Conservation (phyloP, 345 rosid genomes). For the Orychophragmus violaceus region DNA sequence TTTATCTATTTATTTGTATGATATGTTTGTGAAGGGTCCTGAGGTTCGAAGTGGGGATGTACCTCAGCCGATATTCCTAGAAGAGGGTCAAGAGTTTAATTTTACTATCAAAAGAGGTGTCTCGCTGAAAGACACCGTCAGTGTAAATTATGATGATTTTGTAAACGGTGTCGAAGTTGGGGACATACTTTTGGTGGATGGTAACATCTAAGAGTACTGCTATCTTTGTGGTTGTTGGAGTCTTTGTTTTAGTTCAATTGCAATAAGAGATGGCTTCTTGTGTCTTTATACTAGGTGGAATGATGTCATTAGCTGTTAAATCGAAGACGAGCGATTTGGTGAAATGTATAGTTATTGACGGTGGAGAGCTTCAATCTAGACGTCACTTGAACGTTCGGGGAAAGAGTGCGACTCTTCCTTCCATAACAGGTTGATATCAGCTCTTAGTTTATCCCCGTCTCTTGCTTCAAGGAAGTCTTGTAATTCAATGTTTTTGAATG, state of each 20-base stretch:
- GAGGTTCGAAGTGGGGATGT: conserved; percentile 99
- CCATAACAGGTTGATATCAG: conserved; percentile 69
- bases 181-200: conserved; percentile 84
- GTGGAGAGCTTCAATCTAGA: conserved; percentile 95
- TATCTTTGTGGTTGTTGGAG: neutral
- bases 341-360: conserved; percentile 72
- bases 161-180: conserved; percentile 84
- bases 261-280: neutral
- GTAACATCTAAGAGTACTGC: conserved; percentile 31
- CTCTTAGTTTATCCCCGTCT: neutral
- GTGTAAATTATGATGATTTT: conserved; percentile 93
- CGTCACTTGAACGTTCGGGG: conserved; percentile 97
- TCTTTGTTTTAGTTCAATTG: neutral
- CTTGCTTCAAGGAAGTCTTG: conserved; percentile 6
- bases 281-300: conserved; percentile 64
- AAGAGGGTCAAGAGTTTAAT: conserved; percentile 87
- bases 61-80: conserved; percentile 65
- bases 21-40: conserved; percentile 61
- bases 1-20: neutral
- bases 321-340: conserved; percentile 69
- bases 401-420: conserved; percentile 91
- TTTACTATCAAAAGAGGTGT: conserved; percentile 84
- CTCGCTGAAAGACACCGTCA: conserved; percentile 65
- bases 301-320: conserved; percentile 92
- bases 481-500: neutral